Conservation (phyloP, 2,329 filamentous ascomycete species). For the Monosporascus sp. region DNA sequence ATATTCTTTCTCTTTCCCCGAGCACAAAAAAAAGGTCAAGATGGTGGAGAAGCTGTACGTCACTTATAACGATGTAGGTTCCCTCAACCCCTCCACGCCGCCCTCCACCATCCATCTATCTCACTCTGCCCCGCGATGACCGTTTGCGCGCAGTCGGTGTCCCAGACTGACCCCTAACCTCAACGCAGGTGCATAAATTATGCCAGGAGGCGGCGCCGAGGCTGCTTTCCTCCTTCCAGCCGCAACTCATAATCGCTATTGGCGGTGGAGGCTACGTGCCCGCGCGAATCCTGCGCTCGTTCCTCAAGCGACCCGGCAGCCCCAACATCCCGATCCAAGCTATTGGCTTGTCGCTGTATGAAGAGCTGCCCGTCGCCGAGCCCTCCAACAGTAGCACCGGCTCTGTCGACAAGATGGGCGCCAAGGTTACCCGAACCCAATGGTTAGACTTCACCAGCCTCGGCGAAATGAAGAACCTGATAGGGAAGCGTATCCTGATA, state of each 20-base stretch:
- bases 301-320: conserved; percentile 80
- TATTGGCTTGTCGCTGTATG: conserved; percentile 95
- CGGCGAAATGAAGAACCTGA: conserved; percentile 67
- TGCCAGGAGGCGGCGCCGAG: conserved; percentile 78
- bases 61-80: conserved; percentile 82
- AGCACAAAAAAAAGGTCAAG: conserved; percentile 31
- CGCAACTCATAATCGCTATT: conserved; percentile 97
- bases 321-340: conserved; percentile 99
- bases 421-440: conserved; percentile 94
- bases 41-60: conserved; percentile 86
- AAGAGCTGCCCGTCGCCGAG: conserved; percentile 60
- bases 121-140: conserved; percentile 11
- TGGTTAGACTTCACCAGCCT: conserved; percentile 82
- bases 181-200: conserved; percentile 82
- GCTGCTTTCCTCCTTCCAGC: conserved; percentile 81
- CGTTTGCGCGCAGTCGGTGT: not conserved
- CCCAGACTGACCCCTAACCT: not conserved
- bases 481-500: conserved; percentile 77
- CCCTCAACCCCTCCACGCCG: conserved; percentile 8
- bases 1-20: not conserved
- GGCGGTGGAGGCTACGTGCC: conserved; percentile 96
- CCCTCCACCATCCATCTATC: conserved; percentile 1
- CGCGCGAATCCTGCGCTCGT: conserved; percentile 92
- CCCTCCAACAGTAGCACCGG: conserved; percentile 42
- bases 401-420: conserved; percentile 72